Percentiles rank a stretch among this genome's conserved stretches.
These are phyloP conservation scores for Uncinocarpus reesii DNA, from an alignment of 2,329 filamentous ascomycete species.

Conservation along the genomic window DNA sequence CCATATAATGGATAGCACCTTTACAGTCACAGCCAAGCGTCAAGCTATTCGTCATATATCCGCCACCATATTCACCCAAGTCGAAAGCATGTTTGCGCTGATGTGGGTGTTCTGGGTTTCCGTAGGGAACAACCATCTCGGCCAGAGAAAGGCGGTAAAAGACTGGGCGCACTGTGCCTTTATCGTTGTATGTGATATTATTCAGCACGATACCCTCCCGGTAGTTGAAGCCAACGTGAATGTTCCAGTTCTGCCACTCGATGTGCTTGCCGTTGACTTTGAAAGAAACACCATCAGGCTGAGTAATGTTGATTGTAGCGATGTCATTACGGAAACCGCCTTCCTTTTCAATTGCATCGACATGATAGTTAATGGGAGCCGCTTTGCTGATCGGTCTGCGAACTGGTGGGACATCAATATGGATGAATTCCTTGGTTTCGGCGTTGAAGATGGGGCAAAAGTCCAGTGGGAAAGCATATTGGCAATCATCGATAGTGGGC, in stretches of 20 bases:
- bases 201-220: constrained; percentile 82
- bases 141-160: constrained; percentile 84
- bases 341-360: constrained; percentile 58
- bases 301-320: constrained; percentile 79
- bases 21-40: constrained; percentile 55
- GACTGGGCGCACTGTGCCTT: constrained; percentile 61
- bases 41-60: constrained; percentile 42
- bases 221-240: constrained; percentile 93
- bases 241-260: constrained; percentile 86
- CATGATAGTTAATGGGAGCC: constrained; percentile 68
- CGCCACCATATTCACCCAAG: constrained; percentile 39
- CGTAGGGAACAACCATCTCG: constrained; percentile 84
- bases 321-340: constrained; percentile 68
- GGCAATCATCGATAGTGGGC: constrained; percentile 71
- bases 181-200: constrained; percentile 83
- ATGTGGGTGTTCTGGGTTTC: constrained; percentile 41
- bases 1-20: constrained; percentile 82
- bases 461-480: constrained; percentile 84
- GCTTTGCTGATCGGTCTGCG: constrained; percentile 64
- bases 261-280: constrained; percentile 61
- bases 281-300: constrained; percentile 84
- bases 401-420: constrained; percentile 72
- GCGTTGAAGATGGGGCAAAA: constrained; percentile 88
- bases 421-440: constrained; percentile 65
- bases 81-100: constrained; percentile 42